These are phyloP conservation scores for Macaranga tanarius DNA, from an alignment of 441 rosid species.

Conservation along the genomic window DNA sequence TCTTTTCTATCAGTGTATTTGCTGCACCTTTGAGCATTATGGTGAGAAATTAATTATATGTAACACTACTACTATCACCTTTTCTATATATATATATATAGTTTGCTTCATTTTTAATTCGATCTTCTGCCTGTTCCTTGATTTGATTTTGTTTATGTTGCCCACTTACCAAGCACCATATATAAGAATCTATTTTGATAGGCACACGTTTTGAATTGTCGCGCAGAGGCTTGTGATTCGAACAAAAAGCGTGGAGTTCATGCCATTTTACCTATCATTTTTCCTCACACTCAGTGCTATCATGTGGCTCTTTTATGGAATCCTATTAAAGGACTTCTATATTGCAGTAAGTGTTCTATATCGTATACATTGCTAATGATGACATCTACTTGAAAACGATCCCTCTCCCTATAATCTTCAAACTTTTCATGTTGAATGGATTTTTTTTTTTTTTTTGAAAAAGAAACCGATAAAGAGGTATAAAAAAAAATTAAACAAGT, in stretches of 20 bases:
- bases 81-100: too few relatives aligned
- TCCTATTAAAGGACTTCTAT: conserved; percentile 49
- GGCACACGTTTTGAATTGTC: neutral
- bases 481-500: too few relatives aligned
- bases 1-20: conserved; percentile 59
- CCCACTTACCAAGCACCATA: neutral
- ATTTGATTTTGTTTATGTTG: neutral
- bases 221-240: conserved; percentile 63
- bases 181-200: too few relatives aligned
- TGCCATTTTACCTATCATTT: conserved; percentile 75
- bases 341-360: conserved; percentile 50
- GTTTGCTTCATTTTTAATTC: too few relatives aligned
- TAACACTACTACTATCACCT: neutral
- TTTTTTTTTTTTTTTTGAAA: too few relatives aligned
- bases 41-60: conserved; percentile 35
- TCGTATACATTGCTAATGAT: neutral
- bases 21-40: conserved; percentile 75
- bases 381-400: neutral
- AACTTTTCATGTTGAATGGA: neutral
- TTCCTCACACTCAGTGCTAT: conserved; percentile 72
- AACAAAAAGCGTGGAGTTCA: conserved; percentile 85
- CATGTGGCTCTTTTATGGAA: conserved; percentile 74
- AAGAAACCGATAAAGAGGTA: too few relatives aligned
- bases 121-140: neutral
- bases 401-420: neutral